Conservation (phyloP, 768 basidiomycete genomes). For the Lactarius pseudohatsudake region DNA sequence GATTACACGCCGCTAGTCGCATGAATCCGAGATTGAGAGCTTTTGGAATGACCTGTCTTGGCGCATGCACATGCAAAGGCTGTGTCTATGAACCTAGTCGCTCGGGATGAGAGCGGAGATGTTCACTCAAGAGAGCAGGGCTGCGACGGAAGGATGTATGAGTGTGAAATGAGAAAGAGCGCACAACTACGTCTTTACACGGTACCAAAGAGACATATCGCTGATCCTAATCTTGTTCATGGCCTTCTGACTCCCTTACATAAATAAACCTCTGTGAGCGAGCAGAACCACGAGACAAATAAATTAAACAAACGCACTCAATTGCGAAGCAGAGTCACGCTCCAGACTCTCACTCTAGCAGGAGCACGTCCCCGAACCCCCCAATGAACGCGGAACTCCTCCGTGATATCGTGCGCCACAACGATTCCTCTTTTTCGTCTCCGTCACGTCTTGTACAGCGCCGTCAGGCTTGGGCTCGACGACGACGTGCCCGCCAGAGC, state of each 20-base stretch:
- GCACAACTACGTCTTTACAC: too few relatives aligned
- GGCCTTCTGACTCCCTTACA: too few relatives aligned
- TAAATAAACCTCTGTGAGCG: too few relatives aligned
- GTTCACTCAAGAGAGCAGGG: slow-evolving; percentile 58
- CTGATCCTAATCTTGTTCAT: too few relatives aligned
- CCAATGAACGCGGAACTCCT: slow-evolving; percentile 86
- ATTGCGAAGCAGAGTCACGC: too few relatives aligned
- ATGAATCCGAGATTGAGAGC: slow-evolving; percentile 55
- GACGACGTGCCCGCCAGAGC: slow-evolving; percentile 68
- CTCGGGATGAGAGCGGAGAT: slow-evolving; percentile 43
- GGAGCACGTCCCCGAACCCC: slow-evolving; percentile 52
- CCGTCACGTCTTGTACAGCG: slow-evolving; percentile 51
- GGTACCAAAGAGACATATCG: too few relatives aligned
- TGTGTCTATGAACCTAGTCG: slow-evolving; percentile 85
- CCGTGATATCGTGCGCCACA: slow-evolving; percentile 81
- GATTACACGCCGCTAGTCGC: not conserved
- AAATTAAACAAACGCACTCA: too few relatives aligned
- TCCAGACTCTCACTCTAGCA: too few relatives aligned
- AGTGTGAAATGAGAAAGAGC: too few relatives aligned
- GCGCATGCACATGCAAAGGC: slow-evolving; percentile 90
- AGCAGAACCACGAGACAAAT: too few relatives aligned
- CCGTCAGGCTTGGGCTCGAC: slow-evolving; percentile 67
- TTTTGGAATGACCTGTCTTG: slow-evolving; percentile 75
- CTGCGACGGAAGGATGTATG: slow-evolving; percentile 46
- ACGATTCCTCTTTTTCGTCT: slow-evolving; percentile 75